phyloP scores from a whole-genome alignment of 495 filamentous ascomycete genomes.

The Hypoxylon rickii region DNA sequence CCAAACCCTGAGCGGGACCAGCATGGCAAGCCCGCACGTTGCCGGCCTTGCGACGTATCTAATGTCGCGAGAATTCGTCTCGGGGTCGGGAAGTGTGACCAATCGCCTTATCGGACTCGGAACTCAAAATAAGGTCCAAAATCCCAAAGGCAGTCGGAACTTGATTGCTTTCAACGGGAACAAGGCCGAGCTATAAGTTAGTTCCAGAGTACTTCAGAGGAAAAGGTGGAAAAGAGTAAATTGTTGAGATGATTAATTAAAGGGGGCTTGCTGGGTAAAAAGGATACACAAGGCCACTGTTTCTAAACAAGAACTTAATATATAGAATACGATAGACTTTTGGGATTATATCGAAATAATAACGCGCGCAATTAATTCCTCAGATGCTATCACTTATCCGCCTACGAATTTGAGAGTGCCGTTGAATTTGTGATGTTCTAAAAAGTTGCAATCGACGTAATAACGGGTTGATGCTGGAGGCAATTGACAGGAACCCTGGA shows the following conservation, averaged over 20 bases:
- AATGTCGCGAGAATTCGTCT: slow-evolving; percentile 32
- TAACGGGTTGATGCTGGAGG: too few relatives aligned
- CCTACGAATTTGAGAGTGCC: too few relatives aligned
- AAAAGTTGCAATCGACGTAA: too few relatives aligned
- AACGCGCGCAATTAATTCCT: too few relatives aligned
- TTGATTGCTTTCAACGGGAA: slow-evolving; percentile 31
- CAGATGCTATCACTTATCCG: too few relatives aligned
- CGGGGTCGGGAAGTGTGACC: slow-evolving; percentile 4
- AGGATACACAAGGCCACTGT: too few relatives aligned
- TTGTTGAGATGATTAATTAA: too few relatives aligned
- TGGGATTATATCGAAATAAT: not conserved
- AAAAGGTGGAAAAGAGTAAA: not conserved
- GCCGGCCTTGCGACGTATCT: slow-evolving; percentile 49
- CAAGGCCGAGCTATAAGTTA: slow-evolving; percentile 18
- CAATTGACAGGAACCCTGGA: too few relatives aligned
- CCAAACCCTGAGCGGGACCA: slow-evolving; percentile 48
- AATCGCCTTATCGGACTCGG: slow-evolving; percentile 14
- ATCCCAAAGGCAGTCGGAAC: slow-evolving; percentile 23
- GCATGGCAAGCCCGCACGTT: slow-evolving; percentile 51
- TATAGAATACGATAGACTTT: not conserved
- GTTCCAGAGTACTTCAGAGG: not conserved
- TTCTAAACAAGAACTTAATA: not conserved
- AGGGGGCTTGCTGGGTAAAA: too few relatives aligned
- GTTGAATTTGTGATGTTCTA: too few relatives aligned
- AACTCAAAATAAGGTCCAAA: slow-evolving; percentile 20